Conservation (phyloP, 192 early-diverging fungal genomes). For the Neocallimastix lanati region DNA sequence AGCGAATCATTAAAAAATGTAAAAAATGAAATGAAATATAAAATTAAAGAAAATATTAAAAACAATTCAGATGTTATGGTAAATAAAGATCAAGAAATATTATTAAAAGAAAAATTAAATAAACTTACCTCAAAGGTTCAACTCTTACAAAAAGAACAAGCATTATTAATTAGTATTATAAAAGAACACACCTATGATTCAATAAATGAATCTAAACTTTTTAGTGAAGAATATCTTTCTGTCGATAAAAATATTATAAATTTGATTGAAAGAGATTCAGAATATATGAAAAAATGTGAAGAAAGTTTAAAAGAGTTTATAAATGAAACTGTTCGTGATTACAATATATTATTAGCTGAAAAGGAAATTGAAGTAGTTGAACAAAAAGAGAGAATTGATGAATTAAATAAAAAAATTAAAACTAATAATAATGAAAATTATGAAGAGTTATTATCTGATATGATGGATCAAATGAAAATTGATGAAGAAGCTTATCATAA, state of each 20-base stretch:
- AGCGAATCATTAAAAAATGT: not conserved
- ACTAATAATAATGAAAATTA: not conserved
- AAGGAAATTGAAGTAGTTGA: not conserved
- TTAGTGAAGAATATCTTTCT: not conserved
- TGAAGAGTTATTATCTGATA: not conserved
- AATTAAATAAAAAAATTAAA: not conserved
- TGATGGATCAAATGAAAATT: not conserved
- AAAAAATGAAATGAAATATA: not conserved
- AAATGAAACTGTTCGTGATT: not conserved
- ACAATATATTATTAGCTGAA: not conserved
- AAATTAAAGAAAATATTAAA: not conserved
- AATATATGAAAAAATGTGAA: not conserved
- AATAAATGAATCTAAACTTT: not conserved
- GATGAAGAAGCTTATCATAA: not conserved
- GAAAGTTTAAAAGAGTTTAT: not conserved
- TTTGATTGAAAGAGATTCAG: not conserved
- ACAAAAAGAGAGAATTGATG: not conserved
- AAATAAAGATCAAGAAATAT: not conserved
- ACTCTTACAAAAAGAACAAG: not conserved
- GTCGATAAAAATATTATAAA: not conserved
- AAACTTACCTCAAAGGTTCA: not conserved
- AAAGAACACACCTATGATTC: not conserved
- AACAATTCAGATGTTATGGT: not conserved
- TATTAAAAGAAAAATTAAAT: not conserved
- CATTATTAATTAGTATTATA: not conserved